A percentile compares a stretch with the other conserved stretches of the same genome.
Conservation (phyloP, 2,329 filamentous ascomycete species). For the Calycina herbarum region DNA sequence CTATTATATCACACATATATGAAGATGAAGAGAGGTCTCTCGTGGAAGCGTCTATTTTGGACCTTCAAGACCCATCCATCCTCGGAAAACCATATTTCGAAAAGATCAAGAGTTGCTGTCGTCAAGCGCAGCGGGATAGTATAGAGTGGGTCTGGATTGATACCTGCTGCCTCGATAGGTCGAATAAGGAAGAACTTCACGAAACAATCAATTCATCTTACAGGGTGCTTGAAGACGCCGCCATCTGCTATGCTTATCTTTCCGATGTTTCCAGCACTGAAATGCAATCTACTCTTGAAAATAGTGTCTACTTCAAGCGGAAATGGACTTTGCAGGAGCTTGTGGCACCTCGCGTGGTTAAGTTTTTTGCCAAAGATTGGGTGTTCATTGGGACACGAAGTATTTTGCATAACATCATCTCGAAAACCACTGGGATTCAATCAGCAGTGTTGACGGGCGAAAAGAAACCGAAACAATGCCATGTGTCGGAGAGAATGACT, state of each 20-base stretch:
- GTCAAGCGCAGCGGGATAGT: neutral
- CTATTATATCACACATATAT: slow-evolving; percentile 29
- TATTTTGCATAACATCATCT: neutral
- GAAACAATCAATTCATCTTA: slow-evolving; percentile 14
- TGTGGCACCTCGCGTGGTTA: slow-evolving; percentile 5
- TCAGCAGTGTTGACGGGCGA: neutral
- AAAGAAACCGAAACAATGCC: slow-evolving; percentile 30
- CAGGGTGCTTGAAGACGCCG: slow-evolving; percentile 7
- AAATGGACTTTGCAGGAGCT: slow-evolving; percentile 14
- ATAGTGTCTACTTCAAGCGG: slow-evolving; percentile 9
- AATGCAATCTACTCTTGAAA: neutral
- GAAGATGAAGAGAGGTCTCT: slow-evolving; percentile 21
- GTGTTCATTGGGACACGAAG: neutral
- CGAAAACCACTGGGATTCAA: slow-evolving; percentile 4
- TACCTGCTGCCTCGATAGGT: slow-evolving; percentile 16
- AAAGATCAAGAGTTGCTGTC: slow-evolving; percentile 14
- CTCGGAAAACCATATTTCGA: neutral
- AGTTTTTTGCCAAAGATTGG: slow-evolving; percentile 13
- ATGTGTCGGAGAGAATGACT: slow-evolving; percentile 38
- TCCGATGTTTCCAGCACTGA: neutral
- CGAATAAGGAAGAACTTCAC: slow-evolving; percentile 11
- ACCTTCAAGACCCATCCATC: slow-evolving; percentile 3
- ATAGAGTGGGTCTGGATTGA: slow-evolving; percentile 15
- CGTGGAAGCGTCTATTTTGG: slow-evolving; percentile 7
- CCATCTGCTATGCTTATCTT: slow-evolving; percentile 14